Base-by-base conservation (phyloP, 2,329 filamentous ascomycete genomes). In the Neoascochyta sp. region DNA sequence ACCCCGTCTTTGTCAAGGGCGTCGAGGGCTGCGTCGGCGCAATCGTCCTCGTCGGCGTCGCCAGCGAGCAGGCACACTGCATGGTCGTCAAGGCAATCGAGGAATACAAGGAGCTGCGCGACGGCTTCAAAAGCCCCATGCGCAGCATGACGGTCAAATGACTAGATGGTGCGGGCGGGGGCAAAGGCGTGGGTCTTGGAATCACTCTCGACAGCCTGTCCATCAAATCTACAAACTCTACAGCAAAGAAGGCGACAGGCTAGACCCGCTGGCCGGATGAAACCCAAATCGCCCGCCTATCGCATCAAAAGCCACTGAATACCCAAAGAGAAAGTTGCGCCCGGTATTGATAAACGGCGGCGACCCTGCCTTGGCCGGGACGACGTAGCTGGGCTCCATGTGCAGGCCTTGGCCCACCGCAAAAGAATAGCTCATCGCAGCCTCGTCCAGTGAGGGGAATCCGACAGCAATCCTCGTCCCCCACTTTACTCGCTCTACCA, bases 1-100 rank as follows among this genome's bases (percentile, higher is more conserved):
- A 86, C 41, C 86, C 86, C 0, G 74, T 90, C 17, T 71, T 78
- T 6, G 84, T 90, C 5, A 66, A 67, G 30, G 82, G 82, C 0
- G 82, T 89, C 1, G 84, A 89, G 64, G 85, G 84, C 0, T 65
- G 87, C 3, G 79, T 88, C 7, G 85, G 76, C 1, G 80, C 86
- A 1, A 78, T 88, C 14, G 78, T 88, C 11, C 81, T 90, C 1
- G 83, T 79, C 52, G 86, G 85, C 0, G 60, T 90, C 58, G 82
- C 80, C 66, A 81, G 88, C 62, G 71, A 84, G 48, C 75, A 88
- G 65, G 84, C 89, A 60, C 86, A 92, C 61, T 78, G 77, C 7
- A 75, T 88, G 20, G 78, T 90, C 51, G 74, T 84, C 1, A 81
- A 88, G 56, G 78, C 77, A 1, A 69, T 88, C 22, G 69, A 70